Evolutionary conservation across 2,329 filamentous ascomycete genomes (phyloP).

Genomic region (Rasamsonia emersonii): DNA sequence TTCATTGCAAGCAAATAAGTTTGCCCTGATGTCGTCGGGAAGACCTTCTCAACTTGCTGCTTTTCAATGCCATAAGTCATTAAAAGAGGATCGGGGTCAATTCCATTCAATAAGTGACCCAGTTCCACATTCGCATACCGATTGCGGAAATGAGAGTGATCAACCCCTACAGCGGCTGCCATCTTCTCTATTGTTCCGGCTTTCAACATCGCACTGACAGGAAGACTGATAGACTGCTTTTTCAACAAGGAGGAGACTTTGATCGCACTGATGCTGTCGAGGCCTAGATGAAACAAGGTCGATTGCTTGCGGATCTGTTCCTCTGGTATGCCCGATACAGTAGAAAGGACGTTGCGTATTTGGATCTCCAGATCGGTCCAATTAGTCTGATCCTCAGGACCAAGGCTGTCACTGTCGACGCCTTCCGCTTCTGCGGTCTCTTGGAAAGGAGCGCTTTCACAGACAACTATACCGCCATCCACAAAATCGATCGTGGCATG

Average conservation of each 20-base stretch:
- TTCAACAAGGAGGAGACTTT: constrained; percentile 67
- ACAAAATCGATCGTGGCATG: constrained; percentile 48
- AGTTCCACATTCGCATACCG: constrained; percentile 12
- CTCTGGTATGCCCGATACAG: constrained; percentile 53
- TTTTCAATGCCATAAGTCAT: constrained; percentile 30
- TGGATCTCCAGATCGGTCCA: constrained; percentile 27
- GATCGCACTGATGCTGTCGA: constrained; percentile 89
- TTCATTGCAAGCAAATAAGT: constrained; percentile 67
- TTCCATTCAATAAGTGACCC: constrained; percentile 24
- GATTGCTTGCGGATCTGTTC: constrained; percentile 51
- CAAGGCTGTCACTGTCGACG: constrained; percentile 2
- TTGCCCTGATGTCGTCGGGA: constrained; percentile 71
- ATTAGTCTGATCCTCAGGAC: constrained; percentile 4
- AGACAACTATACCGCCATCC: constrained; percentile 51
- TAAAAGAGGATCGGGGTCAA: constrained; percentile 18
- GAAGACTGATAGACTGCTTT: constrained; percentile 51
- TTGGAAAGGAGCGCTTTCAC: constrained; percentile 41
- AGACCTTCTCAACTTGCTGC: constrained; percentile 44
- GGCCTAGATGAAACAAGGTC: constrained; percentile 72
- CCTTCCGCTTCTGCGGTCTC: constrained; percentile 6
- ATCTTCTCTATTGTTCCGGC: constrained; percentile 59
- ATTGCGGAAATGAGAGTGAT: constrained; percentile 8
- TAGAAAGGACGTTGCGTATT: constrained; percentile 41
- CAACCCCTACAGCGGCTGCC: constrained; percentile 29
- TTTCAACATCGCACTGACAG: constrained; percentile 62